Percentiles rank a stretch among this genome's conserved stretches.
phyloP scores from a whole-genome alignment of 2,329 filamentous ascomycete genomes.

The Chaetomiaceae sp. region DNA sequence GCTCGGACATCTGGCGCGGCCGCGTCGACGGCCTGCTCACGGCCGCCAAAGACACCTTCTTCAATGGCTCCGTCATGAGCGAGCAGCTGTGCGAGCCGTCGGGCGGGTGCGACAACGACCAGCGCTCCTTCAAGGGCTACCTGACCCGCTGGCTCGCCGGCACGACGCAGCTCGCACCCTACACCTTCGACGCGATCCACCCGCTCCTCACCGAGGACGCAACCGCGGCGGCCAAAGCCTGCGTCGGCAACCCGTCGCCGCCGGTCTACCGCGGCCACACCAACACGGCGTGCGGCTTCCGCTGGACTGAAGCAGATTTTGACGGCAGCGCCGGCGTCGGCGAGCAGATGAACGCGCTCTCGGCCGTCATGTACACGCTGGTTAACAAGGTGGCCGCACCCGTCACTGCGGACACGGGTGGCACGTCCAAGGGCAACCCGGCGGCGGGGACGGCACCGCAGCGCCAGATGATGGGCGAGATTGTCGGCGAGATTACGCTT shows the following conservation, averaged over 20 bases:
- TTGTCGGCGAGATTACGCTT: slow-evolving; percentile 35
- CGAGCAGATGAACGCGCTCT: slow-evolving; percentile 62
- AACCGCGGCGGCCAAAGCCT: slow-evolving; percentile 45
- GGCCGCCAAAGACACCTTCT: slow-evolving; percentile 50
- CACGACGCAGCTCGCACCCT: slow-evolving; percentile 49
- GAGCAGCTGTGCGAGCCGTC: slow-evolving; percentile 61
- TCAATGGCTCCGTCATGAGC: slow-evolving; percentile 53
- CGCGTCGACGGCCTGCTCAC: slow-evolving; percentile 54
- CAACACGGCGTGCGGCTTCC: slow-evolving; percentile 61
- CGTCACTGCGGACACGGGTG: slow-evolving; percentile 50
- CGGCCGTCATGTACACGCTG: slow-evolving; percentile 56
- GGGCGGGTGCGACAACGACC: slow-evolving; percentile 60
- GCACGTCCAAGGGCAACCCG: slow-evolving; percentile 49
- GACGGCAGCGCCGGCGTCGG: slow-evolving; percentile 60
- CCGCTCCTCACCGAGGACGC: slow-evolving; percentile 48
- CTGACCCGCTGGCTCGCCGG: slow-evolving; percentile 59
- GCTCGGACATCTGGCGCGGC: slow-evolving; percentile 45
- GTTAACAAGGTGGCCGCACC: slow-evolving; percentile 38
- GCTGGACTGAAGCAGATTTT: slow-evolving; percentile 51
- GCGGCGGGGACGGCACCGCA: slow-evolving; percentile 35
- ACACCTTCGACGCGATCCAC: slow-evolving; percentile 43
- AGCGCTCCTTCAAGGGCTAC: slow-evolving; percentile 72
- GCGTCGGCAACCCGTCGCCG: slow-evolving; percentile 39
- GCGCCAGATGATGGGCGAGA: slow-evolving; percentile 18
- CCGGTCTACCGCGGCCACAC: slow-evolving; percentile 43